Evolutionary conservation across 352 stramenopile species (phyloP), one percentile per base, ranked within the genome.

Genomic region (Blastocystis sp.): DNA sequence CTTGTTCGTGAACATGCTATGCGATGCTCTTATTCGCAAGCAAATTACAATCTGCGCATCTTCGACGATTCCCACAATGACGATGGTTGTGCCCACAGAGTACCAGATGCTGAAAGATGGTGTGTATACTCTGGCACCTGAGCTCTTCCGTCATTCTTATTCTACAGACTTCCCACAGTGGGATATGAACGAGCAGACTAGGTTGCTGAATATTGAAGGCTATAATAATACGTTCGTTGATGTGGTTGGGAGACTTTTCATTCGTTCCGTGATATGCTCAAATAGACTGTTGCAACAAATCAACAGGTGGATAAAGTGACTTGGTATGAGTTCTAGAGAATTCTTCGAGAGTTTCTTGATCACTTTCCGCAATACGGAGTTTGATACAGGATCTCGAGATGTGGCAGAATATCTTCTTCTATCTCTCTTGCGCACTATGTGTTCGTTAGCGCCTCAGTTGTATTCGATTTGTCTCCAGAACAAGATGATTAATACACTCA

Each of bases 91-190:
- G 50, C 73, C 73, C 0, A n/a, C 30, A 18, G 30, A 45, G 43
- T 85, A 85, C 56, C 18, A 85, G 50, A 65, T 85, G 73, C 50
- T 68, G 16, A n/a, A 65, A 43, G n/a, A 85, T 8, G 73, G 73
- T 11, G 53, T 85, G n/a, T 50, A 30, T 9, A 45, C 20, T 8
- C n/a, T 85, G 45, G 68, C 73, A n/a, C 73, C 73, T 37, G 47
- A 50, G 16, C 73, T 85, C 18, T 85, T 85, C 73, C 73, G 73
- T n/a, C 50, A 85, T 3, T 9, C 8, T 11, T 39, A 45, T 8
- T 24, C 18, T 8, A 24, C 24, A 2, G 7, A 20, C 1, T 13
- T 26, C 20, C 20, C 73, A n/a, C 43, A 11, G 26, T 85, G 73
- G 73, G 50, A 65, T 30, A 50, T 85, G 16, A 39, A 24, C 11